phyloP scores from a whole-genome alignment of 2,329 filamentous ascomycete genomes.

The Talaromyces sp. region DNA sequence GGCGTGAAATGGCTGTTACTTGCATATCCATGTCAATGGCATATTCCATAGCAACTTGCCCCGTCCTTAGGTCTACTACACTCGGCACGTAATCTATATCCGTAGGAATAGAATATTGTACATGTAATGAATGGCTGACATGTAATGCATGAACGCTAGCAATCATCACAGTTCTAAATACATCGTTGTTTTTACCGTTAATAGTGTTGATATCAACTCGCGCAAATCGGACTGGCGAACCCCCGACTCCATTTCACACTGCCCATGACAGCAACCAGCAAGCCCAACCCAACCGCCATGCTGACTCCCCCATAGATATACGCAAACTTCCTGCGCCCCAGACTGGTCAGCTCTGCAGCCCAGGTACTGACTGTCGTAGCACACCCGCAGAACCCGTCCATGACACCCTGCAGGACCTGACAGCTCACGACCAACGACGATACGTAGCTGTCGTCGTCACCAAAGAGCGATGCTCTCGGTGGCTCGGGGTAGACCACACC shows the following conservation, averaged over 20 bases:
- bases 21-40: too few relatives aligned
- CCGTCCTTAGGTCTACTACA: too few relatives aligned
- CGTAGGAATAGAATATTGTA: background rate
- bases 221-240: constrained; percentile 19
- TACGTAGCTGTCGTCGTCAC: constrained; percentile 17
- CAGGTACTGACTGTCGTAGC: constrained; percentile 64
- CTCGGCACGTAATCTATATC: too few relatives aligned
- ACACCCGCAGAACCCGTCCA: constrained; percentile 64
- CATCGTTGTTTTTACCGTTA: background rate
- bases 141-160: background rate
- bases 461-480: background rate
- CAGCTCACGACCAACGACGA: constrained; percentile 49
- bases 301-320: constrained; percentile 56
- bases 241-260: constrained; percentile 50
- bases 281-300: constrained; percentile 41
- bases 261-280: constrained; percentile 52
- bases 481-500: constrained; percentile 29
- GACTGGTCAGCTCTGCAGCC: constrained; percentile 54
- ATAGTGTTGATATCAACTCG: background rate
- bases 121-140: background rate
- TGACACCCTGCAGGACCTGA: constrained; percentile 61
- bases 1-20: too few relatives aligned
- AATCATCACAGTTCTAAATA: background rate
- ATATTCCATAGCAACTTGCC: too few relatives aligned
- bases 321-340: constrained; percentile 30